Base-by-base conservation (phyloP, 208 protist genomes). In the Vickermania spadyakhi region DNA sequence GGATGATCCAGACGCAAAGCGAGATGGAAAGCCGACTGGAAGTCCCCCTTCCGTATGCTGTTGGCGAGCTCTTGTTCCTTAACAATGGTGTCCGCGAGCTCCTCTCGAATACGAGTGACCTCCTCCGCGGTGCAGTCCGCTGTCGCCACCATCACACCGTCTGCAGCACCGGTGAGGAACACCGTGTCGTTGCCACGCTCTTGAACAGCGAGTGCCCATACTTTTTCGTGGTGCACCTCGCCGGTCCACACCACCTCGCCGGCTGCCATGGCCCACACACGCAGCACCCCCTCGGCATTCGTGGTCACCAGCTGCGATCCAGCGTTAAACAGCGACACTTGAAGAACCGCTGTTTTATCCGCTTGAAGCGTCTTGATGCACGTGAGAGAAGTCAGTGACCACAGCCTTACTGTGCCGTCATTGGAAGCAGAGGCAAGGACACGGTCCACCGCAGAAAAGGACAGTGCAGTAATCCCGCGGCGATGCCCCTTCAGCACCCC, bases 101-200 rank as follows among this genome's bases (percentile, higher is more conserved):
- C 84, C 52, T 77, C 62, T 22, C 70, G 72, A 50, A 91, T 59
- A 2, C 81, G 81, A 36, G 64, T 58, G 55, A 81, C 90, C 68
- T 89, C 90, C 76, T 93, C 85, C 7, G 78, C 72, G n/a, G 90
- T 96, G 79, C 89, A 94, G 68, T 96, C 90, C 69, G 94, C 87
- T 25, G 81, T 86, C 27, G 77, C 81, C 21, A 86, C 72, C 13
- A 96, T 59, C n/a, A 89, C 79, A 45, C 87, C 90, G 53, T 94
- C 90, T 1, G 90, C 83, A 13, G 83, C 72, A n/a, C 90, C 84
- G n/a, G 85, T 79, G 61, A 90, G 60, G 56, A 95, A 84, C 27
- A 89, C 23, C 22, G 70, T 85, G 13, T 73, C 75, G 5, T 51
- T 31, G 14, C 68, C 69, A 54, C 49, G 11, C 58, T 90, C 80